Percentiles rank a stretch among this genome's conserved stretches.
These are phyloP conservation scores for Rehmannia glutinosa DNA, from an alignment of 257 asterid species.

Conservation along the genomic window DNA sequence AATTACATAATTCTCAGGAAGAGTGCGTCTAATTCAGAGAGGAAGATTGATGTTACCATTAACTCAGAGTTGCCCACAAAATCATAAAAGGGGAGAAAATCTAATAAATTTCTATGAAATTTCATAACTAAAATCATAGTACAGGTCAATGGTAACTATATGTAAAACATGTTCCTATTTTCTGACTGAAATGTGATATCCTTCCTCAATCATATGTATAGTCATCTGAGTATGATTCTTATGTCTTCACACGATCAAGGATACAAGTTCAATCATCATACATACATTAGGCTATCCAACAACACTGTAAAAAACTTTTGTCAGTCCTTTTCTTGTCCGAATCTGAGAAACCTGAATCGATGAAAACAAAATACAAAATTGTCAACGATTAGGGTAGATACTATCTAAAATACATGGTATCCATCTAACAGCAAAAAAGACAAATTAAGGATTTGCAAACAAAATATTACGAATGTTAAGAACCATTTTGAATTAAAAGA, in stretches of 20 bases:
- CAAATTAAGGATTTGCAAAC: background rate
- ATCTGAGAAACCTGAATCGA: conserved; percentile 84
- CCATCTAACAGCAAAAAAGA: background rate
- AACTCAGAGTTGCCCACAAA: background rate
- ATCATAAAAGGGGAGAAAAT: background rate
- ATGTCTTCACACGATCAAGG: background rate
- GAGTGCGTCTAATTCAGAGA: background rate
- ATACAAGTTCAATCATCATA: background rate
- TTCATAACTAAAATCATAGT: background rate
- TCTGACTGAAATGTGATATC: background rate
- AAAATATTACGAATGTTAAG: background rate
- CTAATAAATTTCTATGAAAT: background rate
- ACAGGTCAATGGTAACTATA: background rate
- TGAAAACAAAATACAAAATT: background rate
- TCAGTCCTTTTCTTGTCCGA: conserved; percentile 64
- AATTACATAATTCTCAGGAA: no score
- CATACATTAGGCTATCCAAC: conserved; percentile 21
- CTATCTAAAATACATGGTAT: background rate
- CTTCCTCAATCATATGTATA: background rate
- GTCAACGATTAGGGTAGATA: background rate
- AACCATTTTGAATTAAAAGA: no score
- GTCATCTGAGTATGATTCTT: background rate
- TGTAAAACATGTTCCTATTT: background rate
- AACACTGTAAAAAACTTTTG: conserved; percentile 54
- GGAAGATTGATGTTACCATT: background rate